Percentiles rank a stretch among this genome's conserved stretches.
phyloP scores from a whole-genome alignment of 78 protist genomes.

The Chrysochromulina tobinii region DNA sequence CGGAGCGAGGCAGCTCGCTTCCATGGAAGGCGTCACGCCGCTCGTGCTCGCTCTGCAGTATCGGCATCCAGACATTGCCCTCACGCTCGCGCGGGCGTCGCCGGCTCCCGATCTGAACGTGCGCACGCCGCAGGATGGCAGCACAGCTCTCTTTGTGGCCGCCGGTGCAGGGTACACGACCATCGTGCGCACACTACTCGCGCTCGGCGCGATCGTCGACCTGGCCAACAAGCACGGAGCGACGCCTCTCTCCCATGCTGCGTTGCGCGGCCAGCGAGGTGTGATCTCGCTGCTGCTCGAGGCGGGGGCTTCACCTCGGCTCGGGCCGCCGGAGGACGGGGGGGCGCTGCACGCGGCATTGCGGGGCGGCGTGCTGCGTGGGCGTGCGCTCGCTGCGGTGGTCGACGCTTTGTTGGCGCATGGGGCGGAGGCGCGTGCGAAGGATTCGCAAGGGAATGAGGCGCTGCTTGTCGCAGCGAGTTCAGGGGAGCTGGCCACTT shows the following conservation, averaged over 20 bases:
- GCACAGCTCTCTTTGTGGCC: constrained; percentile 19
- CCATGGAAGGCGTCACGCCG: constrained; percentile 33
- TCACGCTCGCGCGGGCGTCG: neutral
- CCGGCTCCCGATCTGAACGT: neutral
- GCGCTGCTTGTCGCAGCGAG: too few species aligned
- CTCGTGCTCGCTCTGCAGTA: constrained; percentile 32
- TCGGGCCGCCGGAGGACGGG: too few species aligned
- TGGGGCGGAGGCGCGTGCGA: too few species aligned
- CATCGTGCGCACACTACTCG: neutral
- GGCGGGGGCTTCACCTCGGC: too few species aligned
- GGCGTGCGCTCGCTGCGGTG: too few species aligned
- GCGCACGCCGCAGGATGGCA: neutral
- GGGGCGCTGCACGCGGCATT: too few species aligned
- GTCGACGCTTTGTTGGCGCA: too few species aligned
- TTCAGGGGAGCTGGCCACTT: too few species aligned
- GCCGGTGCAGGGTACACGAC: neutral
- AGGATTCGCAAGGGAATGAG: too few species aligned
- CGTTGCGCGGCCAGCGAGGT: neutral
- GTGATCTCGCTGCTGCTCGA: too few species aligned
- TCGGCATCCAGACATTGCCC: constrained; percentile 3
- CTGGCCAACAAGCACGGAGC: neutral
- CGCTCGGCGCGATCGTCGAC: neutral
- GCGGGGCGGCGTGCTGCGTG: too few species aligned
- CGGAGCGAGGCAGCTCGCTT: constrained; percentile 16
- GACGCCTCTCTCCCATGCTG: constrained; percentile 13